Conservation (phyloP, 495 filamentous ascomycete genomes). For the Penicillium subrubescens region DNA sequence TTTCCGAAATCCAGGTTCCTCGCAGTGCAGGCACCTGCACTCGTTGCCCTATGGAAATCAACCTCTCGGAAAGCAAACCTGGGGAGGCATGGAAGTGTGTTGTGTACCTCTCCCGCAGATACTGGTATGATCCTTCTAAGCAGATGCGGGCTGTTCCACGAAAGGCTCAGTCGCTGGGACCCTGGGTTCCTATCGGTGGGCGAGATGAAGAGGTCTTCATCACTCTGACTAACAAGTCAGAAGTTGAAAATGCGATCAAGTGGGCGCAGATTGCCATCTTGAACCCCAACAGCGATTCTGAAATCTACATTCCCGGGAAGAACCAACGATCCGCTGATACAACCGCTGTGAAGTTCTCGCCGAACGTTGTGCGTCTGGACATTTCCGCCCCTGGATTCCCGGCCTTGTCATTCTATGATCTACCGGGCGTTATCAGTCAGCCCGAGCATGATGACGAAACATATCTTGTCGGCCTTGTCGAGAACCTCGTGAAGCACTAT, state of each 20-base stretch:
- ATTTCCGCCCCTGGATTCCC: conserved; percentile 70
- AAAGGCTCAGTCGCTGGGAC: conserved; percentile 40
- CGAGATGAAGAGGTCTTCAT: conserved; percentile 46
- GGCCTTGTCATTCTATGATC: conserved; percentile 75
- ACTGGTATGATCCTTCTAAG: conserved; percentile 40
- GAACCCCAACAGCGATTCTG: conserved; percentile 53
- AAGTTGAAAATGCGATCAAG: conserved; percentile 60
- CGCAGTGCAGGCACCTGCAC: conserved; percentile 72
- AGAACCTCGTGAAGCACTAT: conserved; percentile 68
- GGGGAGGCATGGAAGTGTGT: conserved; percentile 60
- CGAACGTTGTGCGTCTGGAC: conserved; percentile 74
- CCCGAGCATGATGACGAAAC: conserved; percentile 59
- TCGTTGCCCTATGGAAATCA: conserved; percentile 75
- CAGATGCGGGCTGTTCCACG: conserved; percentile 1
- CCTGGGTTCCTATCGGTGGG: conserved; percentile 40
- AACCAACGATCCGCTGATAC: conserved; percentile 29
- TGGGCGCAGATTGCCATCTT: conserved; percentile 75
- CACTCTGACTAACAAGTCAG: conserved; percentile 38
- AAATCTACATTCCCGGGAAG: conserved; percentile 52
- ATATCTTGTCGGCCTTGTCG: conserved; percentile 67
- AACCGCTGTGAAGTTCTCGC: conserved; percentile 65
- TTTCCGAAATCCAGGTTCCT: conserved; percentile 77
- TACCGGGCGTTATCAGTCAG: conserved; percentile 77
- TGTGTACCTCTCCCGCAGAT: conserved; percentile 61
- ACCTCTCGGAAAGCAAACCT: conserved; percentile 55